Percentiles rank a stretch among this genome's conserved stretches.
These are phyloP conservation scores for Boletus vermiculosoides DNA, from an alignment of 768 basidiomycete species.

Conservation along the genomic window DNA sequence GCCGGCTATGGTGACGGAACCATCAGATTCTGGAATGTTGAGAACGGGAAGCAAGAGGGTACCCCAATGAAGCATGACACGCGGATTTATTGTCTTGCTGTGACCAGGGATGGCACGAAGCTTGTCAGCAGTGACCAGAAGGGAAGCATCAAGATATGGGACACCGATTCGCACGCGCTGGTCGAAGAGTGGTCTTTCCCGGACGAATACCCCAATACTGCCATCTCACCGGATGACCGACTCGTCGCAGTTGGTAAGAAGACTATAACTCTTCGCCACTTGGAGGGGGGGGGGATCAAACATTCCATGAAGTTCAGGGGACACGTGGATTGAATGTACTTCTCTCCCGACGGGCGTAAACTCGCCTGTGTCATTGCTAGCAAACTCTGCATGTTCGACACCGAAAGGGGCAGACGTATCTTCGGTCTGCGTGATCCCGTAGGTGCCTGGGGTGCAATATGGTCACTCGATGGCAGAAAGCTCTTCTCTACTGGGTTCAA, in stretches of 20 bases:
- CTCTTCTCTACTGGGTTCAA: not conserved
- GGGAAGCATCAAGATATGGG: constrained; percentile 2
- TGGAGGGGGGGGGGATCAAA: not conserved
- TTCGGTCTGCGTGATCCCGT: too few species aligned
- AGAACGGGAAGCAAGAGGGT: not conserved
- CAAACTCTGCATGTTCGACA: not conserved
- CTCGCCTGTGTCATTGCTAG: not conserved
- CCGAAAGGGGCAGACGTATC: not conserved
- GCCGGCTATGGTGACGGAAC: not conserved
- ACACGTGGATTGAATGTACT: not conserved
- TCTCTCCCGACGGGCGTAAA: not conserved
- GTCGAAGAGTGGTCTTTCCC: not conserved
- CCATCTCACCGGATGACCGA: constrained; percentile 5
- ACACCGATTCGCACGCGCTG: not conserved
- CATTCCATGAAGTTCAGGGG: not conserved
- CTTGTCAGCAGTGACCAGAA: not conserved
- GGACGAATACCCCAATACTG: not conserved
- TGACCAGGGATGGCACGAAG: not conserved
- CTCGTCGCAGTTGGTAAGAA: not conserved
- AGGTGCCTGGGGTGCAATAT: not conserved
- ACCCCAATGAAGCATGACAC: not conserved
- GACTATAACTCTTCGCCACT: not conserved
- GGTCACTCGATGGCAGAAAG: not conserved
- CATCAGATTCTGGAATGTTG: not conserved
- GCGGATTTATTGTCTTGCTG: not conserved